Conservation (phyloP, 208 protist genomes). For the Acanthamoeba healyi region DNA sequence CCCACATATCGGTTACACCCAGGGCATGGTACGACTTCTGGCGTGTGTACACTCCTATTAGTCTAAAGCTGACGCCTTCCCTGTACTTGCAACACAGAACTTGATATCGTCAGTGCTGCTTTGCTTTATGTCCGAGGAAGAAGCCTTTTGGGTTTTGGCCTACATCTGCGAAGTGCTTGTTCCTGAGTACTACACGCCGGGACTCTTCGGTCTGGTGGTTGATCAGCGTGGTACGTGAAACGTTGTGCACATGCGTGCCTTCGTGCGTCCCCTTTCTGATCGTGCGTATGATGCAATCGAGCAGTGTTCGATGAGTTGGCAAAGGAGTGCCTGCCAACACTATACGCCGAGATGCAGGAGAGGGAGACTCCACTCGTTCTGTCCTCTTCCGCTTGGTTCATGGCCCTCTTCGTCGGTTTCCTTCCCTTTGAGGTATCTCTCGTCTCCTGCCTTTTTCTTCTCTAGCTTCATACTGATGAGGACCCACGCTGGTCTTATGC, state of each 20-base stretch:
- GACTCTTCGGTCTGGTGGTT: slow-evolving; percentile 61
- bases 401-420: slow-evolving; percentile 69
- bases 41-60: too few relatives aligned
- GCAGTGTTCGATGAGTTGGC: slow-evolving; percentile 67
- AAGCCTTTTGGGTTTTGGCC: slow-evolving; percentile 50
- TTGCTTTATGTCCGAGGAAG: slow-evolving; percentile 70
- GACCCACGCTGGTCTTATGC: background rate
- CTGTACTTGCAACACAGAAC: slow-evolving; percentile 8
- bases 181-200: slow-evolving; percentile 61
- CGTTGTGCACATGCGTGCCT: too few relatives aligned
- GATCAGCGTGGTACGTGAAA: slow-evolving; percentile 64
- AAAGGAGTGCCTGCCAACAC: slow-evolving; percentile 16
- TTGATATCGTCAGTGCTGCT: slow-evolving; percentile 57
- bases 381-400: slow-evolving; percentile 55
- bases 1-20: slow-evolving; percentile 62
- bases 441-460: background rate
- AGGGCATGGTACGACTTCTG: slow-evolving; percentile 39
- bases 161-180: slow-evolving; percentile 66
- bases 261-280: background rate
- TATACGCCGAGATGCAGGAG: slow-evolving; percentile 58
- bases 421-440: slow-evolving; percentile 28
- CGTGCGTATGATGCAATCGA: background rate
- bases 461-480: too few relatives aligned
- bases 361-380: slow-evolving; percentile 45
- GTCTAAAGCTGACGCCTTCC: background rate